phyloP scores from a whole-genome alignment of 768 basidiomycete species.

The Xanthoconium stramineum region DNA sequence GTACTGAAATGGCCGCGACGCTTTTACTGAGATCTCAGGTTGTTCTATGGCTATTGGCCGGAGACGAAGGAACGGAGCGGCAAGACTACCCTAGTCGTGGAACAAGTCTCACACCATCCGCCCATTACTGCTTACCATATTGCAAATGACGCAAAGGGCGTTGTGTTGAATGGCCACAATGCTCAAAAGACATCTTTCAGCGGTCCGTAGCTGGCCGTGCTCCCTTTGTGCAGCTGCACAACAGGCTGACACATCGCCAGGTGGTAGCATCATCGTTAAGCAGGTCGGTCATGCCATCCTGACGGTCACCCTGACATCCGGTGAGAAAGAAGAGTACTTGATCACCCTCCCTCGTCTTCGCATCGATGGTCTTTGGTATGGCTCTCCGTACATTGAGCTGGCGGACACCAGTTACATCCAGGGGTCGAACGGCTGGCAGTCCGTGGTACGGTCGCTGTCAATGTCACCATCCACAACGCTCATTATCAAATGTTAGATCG shows the following conservation, averaged over 20 bases:
- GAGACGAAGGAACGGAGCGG: slow-evolving; percentile 63
- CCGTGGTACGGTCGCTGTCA: slow-evolving; percentile 37
- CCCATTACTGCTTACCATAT: slow-evolving; percentile 87
- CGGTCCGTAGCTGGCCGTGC: slow-evolving; percentile 37
- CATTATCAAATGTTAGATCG: slow-evolving; percentile 55
- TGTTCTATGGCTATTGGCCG: slow-evolving; percentile 91
- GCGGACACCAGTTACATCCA: slow-evolving; percentile 79
- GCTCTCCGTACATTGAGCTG: slow-evolving; percentile 91
- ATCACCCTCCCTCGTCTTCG: slow-evolving; percentile 90
- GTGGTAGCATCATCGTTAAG: slow-evolving; percentile 79
- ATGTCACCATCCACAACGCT: slow-evolving; percentile 10
- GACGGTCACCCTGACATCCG: slow-evolving; percentile 58
- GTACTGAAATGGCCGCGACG: not conserved
- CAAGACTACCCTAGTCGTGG: slow-evolving; percentile 79
- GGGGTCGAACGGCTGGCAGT: slow-evolving; percentile 56
- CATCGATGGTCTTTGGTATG: slow-evolving; percentile 92
- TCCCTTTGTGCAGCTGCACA: not conserved
- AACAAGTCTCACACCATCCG: slow-evolving; percentile 96
- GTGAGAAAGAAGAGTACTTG: slow-evolving; percentile 67
- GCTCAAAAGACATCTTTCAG: slow-evolving; percentile 96
- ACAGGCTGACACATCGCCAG: slow-evolving; percentile 30
- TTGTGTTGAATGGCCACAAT: slow-evolving; percentile 80
- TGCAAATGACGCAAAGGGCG: slow-evolving; percentile 72
- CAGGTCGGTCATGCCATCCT: slow-evolving; percentile 94
- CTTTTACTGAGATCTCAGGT: slow-evolving; percentile 36